These are phyloP conservation scores for Boletellus deceptivus DNA, from an alignment of 1,284 basidiomycete genomes.

Conservation along the genomic window DNA sequence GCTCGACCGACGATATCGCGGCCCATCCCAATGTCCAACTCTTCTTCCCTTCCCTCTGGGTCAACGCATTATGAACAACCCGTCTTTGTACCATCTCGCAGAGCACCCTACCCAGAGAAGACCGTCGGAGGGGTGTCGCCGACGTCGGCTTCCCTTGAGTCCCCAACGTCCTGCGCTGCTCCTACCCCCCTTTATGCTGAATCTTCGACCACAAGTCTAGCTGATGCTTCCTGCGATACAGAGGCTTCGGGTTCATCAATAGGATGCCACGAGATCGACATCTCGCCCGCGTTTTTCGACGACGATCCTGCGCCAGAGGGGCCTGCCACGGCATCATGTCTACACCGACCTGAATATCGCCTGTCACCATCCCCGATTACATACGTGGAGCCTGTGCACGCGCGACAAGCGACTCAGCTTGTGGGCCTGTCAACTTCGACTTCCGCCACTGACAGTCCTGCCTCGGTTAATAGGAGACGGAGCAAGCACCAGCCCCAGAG, in stretches of 20 bases:
- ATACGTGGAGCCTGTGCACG: slow-evolving; percentile 28
- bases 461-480: slow-evolving; percentile 3
- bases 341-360: slow-evolving; percentile 29
- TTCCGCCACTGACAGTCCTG: neutral
- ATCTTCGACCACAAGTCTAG: slow-evolving; percentile 12
- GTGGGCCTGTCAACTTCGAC: neutral
- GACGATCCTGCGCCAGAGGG: slow-evolving; percentile 54
- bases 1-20: slow-evolving; percentile 58
- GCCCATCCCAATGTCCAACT: slow-evolving; percentile 36
- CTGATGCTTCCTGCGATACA: slow-evolving; percentile 22
- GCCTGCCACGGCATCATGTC: slow-evolving; percentile 45
- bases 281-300: slow-evolving; percentile 65
- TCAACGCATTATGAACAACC: neutral
- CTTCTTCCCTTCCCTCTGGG: slow-evolving; percentile 11
- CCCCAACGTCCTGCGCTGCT: slow-evolving; percentile 8
- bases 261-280: slow-evolving; percentile 40
- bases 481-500: slow-evolving; percentile 1
- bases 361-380: slow-evolving; percentile 18
- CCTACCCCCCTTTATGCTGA: slow-evolving; percentile 2
- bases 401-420: slow-evolving; percentile 10
- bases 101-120: slow-evolving; percentile 10
- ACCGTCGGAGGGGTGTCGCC: neutral
- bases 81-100: slow-evolving; percentile 13
- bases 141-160: slow-evolving; percentile 8
- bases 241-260: slow-evolving; percentile 14